Percentiles rank a stretch among this genome's conserved stretches.
Conservation (phyloP, 768 basidiomycete species). For the Boletus edulis region DNA sequence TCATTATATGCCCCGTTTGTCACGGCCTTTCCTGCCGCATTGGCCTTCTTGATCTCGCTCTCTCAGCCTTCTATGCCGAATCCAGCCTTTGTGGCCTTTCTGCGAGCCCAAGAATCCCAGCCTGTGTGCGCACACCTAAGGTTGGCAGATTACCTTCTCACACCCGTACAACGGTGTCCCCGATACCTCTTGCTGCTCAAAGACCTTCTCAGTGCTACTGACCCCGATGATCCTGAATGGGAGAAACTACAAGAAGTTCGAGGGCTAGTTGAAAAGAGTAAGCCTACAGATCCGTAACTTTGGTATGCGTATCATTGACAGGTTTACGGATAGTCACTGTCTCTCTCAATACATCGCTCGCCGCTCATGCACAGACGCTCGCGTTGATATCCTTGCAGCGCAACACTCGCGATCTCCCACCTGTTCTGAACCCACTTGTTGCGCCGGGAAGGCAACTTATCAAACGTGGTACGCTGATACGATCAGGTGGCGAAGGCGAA, state of each 20-base stretch:
- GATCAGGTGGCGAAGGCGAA: slow-evolving; percentile 45
- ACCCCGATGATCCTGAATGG: slow-evolving; percentile 65
- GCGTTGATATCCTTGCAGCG: slow-evolving; percentile 76
- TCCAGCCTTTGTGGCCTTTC: slow-evolving; percentile 57
- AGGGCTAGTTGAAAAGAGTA: slow-evolving; percentile 74
- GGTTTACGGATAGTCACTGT: slow-evolving; percentile 53
- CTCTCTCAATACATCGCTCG: slow-evolving; percentile 77
- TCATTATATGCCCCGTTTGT: slow-evolving; percentile 86
- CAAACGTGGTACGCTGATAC: slow-evolving; percentile 61
- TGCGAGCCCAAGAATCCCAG: slow-evolving; percentile 64
- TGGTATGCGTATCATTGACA: slow-evolving; percentile 1
- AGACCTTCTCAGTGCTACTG: slow-evolving; percentile 72
- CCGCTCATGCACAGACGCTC: slow-evolving; percentile 74
- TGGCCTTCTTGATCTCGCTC: slow-evolving; percentile 57
- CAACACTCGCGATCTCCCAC: slow-evolving; percentile 70
- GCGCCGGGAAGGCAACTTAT: slow-evolving; percentile 78
- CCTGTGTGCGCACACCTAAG: slow-evolving; percentile 71
- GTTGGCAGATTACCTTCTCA: slow-evolving; percentile 81
- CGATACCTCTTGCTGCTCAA: slow-evolving; percentile 81
- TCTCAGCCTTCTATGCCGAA: slow-evolving; percentile 41
- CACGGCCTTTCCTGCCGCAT: slow-evolving; percentile 68
- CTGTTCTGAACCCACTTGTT: slow-evolving; percentile 75
- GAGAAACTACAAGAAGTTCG: slow-evolving; percentile 57
- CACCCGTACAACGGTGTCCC: slow-evolving; percentile 85
- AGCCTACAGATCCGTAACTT: slow-evolving; percentile 9